Evolutionary conservation across 129 eudicot genomes (phyloP), one percentile per base, ranked within the genome.

Genomic region (Escallonia rubra): DNA sequence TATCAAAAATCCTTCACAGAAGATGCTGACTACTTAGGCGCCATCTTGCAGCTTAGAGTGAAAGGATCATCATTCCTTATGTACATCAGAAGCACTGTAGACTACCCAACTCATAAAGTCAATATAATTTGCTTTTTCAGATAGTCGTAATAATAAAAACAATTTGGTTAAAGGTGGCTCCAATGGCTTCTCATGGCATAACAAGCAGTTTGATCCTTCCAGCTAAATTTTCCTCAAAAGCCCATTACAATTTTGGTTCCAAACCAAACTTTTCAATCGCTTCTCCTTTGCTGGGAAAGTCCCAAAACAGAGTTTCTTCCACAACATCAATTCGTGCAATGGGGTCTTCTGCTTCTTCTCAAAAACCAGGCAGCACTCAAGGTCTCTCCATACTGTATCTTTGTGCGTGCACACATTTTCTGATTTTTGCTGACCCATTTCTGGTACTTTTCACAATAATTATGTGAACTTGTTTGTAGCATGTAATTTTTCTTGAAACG

Each of bases 331-430:
- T 85, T 81, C 85, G 86, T 65, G 80, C 84, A 3, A 91, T 91
- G 97, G 97, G 97, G 54, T 91, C 97, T 65, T 91, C 97, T 1
- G 74, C 95, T 43, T 90, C 95, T 49, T 90, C 91, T 34, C 84
- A 75, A 60, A 85, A 80, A 71, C 86, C 88, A 69, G 88, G 75
- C 42, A 66, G 79, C 73, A 42, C 75, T 67, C 95, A 84, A 90
- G 95, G 95, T 90, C 70, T 70, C 61, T 64, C 40, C 48, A 9
- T 63, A 59, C 49, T 63, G 1, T 16, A 5, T 16, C 8, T 54
- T 3, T 41, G 2, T 62, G n/a, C 14, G 10, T 54, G 14, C 34
- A 11, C 7, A 11, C 10, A 12, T 54, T 8, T 12, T 23, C 34
- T 23, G 34, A 23, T 23, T 23, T 23, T 23, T 23, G 1, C 1